Evolutionary conservation across 768 basidiomycete genomes (phyloP).

Genomic region (Hydnomerulius pinastri): DNA sequence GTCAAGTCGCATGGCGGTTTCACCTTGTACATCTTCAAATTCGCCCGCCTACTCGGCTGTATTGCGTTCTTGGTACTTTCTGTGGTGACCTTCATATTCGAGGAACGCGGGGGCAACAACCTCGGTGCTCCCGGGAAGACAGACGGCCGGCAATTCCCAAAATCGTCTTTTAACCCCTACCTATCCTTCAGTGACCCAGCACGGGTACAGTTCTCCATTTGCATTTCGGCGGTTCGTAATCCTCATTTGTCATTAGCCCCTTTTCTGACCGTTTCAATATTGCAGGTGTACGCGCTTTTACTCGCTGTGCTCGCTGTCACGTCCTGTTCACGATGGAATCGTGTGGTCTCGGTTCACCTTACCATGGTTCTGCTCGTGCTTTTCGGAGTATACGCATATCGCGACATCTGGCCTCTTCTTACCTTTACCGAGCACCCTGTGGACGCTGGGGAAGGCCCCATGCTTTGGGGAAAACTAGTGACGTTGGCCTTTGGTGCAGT

Average conservation of each 20-base stretch:
- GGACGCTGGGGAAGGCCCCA: conserved; percentile 46
- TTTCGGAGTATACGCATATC: conserved; percentile 51
- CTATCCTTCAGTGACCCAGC: conserved; percentile 21
- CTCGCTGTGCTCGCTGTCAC: conserved; percentile 43
- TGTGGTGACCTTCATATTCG: conserved; percentile 43
- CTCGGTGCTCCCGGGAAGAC: too few relatives aligned
- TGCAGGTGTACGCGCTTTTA: conserved; percentile 46
- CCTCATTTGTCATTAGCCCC: neutral
- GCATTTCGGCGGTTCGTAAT: conserved; percentile 33
- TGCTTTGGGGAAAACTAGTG: conserved; percentile 54
- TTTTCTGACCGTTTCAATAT: neutral
- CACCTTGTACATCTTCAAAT: conserved; percentile 47
- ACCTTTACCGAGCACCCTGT: conserved; percentile 49
- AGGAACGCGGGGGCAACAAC: conserved; percentile 29
- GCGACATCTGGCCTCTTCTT: conserved; percentile 57
- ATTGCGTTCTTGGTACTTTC: conserved; percentile 52
- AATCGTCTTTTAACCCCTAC: conserved; percentile 9
- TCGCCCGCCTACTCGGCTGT: conserved; percentile 46
- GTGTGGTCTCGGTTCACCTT: conserved; percentile 45
- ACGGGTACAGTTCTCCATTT: conserved; percentile 34
- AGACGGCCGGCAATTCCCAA: too few relatives aligned
- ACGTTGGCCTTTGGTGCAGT: conserved; percentile 46
- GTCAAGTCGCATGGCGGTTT: conserved; percentile 46
- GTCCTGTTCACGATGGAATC: conserved; percentile 39
- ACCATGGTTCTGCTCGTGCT: conserved; percentile 46